Base-by-base conservation (phyloP, 768 basidiomycete species). In the Mycena filopes region DNA sequence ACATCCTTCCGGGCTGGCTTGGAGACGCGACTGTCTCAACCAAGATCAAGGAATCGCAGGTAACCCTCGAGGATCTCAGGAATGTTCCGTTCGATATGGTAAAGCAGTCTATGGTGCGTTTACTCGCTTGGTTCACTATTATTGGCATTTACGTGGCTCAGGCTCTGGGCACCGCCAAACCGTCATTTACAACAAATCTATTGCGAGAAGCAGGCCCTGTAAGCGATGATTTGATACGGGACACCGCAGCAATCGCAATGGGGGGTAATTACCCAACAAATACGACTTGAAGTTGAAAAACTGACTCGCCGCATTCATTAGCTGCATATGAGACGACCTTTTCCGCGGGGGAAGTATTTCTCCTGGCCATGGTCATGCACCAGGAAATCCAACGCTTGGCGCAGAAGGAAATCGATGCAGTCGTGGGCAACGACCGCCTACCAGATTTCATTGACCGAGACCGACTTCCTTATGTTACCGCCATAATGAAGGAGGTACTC, bases 341-440 rank as follows among this genome's bases (percentile, higher is more conserved):
- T 7, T 42, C 63, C 16, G 62, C 69, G 2, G 42, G 67, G 18
- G 56, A 60, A 43, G 60, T 55, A 16, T 72, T 77, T 55, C 69
- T 77, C 29, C 59, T 75, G 18, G 51, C 57, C 8, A 76, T 75
- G 68, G 69, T 60, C 4, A 49, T 70, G n/a, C 55, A 68, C 49
- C 74, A 61, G 12, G 62, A 65, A n/a, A 45, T 60, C n/a, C 69
- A 72, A 40, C 36, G 28, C 18, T 64, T 56, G 26, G 71, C 68
- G 11, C 70, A 73, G 36, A 47, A 41, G n/a, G 72, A 74, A 46
- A 54, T 75, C 11, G 75, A 71, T 58, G 20, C 26, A 21, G 67
- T 72, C 16, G 55, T 75, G 18, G 71, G 72, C 12, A 40, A 16
- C 8, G 61, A 70, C 42, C 47, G 70, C 28, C 51, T 75, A 15